Base-by-base conservation (phyloP, 1,284 basidiomycete genomes). In the Chiua sp. region DNA sequence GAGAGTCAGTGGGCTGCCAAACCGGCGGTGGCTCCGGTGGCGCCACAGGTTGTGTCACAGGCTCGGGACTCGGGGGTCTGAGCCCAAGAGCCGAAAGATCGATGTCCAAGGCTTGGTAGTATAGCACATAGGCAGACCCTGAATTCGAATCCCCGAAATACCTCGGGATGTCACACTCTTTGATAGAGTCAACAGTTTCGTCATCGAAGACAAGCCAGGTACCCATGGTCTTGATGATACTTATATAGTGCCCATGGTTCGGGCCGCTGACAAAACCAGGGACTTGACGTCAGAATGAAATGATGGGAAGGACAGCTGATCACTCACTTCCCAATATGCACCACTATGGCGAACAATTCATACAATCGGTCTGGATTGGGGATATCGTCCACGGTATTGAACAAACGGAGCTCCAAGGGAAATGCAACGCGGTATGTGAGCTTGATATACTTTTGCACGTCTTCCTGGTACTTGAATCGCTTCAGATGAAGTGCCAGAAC, bases 381-480 rank as follows among this genome's bases (percentile, higher is more conserved):
- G 44, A 92, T 88, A 67, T 97, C 94, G 75, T 99, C 97, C 48
- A 96, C 92, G 37, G 97, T 98, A 75, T 98, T 98, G 80, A 98
- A 98, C 58, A 99, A 79, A 56, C 96, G 88, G 33, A 99, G 86
- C 73, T 98, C 91, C 63, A 94, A 85, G 2, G 98, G 97, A 76
- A 99, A 99, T 7, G 94, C 94, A 59, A 99, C 96, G 28, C 97
- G 92, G 73, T 98, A 98, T 18, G 92, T 88, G 53, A 98, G 87
- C 76, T 98, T 99, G 81, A 96, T 92, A 77, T 96, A 95, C 65
- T 87, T 89, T 63, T 90, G 88, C 7, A 92, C 79, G 62, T 93
- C 88, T 75, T 98, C 96, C 74, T 98, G 95, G 72, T 95, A 98
- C 77, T 97, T 98, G 88, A 99, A 99, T 37, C 98, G 88, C 78